Evolutionary conservation across 345 rosid species (phyloP), one percentile per base, ranked within the genome.

Genomic region (Carallia brachiata): DNA sequence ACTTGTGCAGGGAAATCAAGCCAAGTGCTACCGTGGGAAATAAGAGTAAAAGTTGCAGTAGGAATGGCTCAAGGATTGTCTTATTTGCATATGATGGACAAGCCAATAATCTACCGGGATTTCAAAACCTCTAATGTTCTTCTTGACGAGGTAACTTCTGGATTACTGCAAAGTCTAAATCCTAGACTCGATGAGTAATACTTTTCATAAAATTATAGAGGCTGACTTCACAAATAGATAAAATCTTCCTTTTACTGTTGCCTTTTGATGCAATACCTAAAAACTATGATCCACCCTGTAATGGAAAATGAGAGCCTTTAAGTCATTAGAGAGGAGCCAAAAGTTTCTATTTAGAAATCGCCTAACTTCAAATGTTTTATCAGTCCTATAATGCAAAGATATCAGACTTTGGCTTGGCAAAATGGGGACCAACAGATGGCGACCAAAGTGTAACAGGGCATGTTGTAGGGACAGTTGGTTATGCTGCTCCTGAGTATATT

Each of bases 321-420:
- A 40, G 15, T 40, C 48, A 40, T 6, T 6, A 40, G 48, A 40
- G 48, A 40, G 15, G 8, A 10, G 48, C 48, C 48, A 40, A 40
- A 40, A 10, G 9, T 0, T 40, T 40, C 48, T 2, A 9, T 40
- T 40, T 40, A 40, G 48, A 40, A 40, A 9, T 40, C 9, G 7
- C 15, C 13, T 40, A 40, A 40, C 48, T 40, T 40, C 48, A 40
- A 40, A 9, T 44, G 6, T 32, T 47, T 56, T 44, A 4, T 48
- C 2, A 73, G 71, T 60, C 8, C 19, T 73, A 66, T 18, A 30
- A 52, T 52, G 76, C 76, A 17, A 73, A 66, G 31, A 6, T 67
- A 18, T 53, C 72, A 13, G 77, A 67, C 44, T 73, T 67, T 66
- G 71, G 72, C 9, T 61, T 73, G 67, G 72, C 77, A 37, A 62